Percentiles rank a stretch among this genome's conserved stretches.
Conservation (phyloP, 805 yeast genomes). For the Grigorovia humatica region DNA sequence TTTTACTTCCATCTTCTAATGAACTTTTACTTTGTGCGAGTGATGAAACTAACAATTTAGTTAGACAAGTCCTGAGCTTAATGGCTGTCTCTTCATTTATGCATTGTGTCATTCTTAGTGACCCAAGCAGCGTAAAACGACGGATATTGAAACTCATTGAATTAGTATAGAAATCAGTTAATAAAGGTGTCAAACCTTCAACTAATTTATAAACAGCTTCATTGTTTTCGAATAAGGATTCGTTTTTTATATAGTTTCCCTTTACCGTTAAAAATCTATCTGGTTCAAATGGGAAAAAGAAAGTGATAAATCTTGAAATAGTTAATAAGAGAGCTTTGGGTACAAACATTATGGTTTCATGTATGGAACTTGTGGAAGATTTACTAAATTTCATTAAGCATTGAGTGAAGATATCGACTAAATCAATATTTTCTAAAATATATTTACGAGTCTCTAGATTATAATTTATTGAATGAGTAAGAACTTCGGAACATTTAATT, state of each 20-base stretch:
- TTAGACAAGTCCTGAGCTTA: slow-evolving; percentile 30
- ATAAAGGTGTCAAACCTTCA: slow-evolving; percentile 38
- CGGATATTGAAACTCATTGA: slow-evolving; percentile 61
- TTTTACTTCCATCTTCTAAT: slow-evolving; percentile 14
- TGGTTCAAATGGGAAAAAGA: slow-evolving; percentile 43
- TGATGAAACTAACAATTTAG: slow-evolving; percentile 47
- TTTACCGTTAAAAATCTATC: slow-evolving; percentile 22
- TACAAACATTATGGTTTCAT: slow-evolving; percentile 63
- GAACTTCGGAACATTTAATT: slow-evolving; percentile 31
- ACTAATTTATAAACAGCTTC: slow-evolving; percentile 30
- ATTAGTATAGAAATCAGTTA: slow-evolving; percentile 59
- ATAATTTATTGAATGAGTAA: slow-evolving; percentile 34
- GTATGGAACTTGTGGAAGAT: slow-evolving; percentile 31
- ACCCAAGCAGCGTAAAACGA: slow-evolving; percentile 41
- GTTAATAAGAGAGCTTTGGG: slow-evolving; percentile 56
- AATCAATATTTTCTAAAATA: slow-evolving; percentile 38
- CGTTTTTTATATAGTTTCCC: slow-evolving; percentile 1
- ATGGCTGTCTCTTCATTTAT: slow-evolving; percentile 26
- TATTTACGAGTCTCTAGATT: slow-evolving; percentile 35
- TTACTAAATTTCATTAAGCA: slow-evolving; percentile 44
- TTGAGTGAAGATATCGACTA: slow-evolving; percentile 39
- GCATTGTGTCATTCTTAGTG: slow-evolving; percentile 42
- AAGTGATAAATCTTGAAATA: slow-evolving; percentile 45
- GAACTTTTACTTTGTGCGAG: slow-evolving; percentile 43
- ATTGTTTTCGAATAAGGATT: slow-evolving; percentile 12